Percentiles rank a stretch among this genome's conserved stretches.
Evolutionary conservation across 164 flowering plant species (phyloP).

Genomic region (Dillenia suffruticosa): DNA sequence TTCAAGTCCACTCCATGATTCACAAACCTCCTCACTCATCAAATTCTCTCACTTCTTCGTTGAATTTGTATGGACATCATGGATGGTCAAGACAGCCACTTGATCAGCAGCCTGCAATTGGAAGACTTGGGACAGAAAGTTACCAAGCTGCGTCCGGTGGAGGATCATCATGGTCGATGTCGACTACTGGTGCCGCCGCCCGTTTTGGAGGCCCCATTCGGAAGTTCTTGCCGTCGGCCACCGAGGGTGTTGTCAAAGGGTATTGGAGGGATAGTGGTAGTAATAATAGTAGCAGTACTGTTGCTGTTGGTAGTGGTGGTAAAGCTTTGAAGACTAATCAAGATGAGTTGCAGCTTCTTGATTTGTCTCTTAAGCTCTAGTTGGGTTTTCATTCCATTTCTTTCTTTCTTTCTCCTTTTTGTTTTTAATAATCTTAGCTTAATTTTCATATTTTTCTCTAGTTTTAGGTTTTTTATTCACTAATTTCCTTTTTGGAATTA

Average conservation of each 20-base stretch:
- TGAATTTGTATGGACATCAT: constrained; percentile 12
- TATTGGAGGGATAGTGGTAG: constrained; percentile 18
- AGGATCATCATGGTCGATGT: neutral
- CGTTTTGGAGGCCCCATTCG: constrained; percentile 28
- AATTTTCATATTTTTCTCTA: neutral
- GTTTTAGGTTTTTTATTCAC: neutral
- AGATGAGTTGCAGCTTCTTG: constrained; percentile 43
- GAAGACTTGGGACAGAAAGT: constrained; percentile 23
- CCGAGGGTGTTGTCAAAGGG: constrained; percentile 16
- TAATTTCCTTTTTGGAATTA: no score
- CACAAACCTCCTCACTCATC: constrained; percentile 29
- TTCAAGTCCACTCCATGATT: constrained; percentile 44
- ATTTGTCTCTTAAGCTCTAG: constrained; percentile 55
- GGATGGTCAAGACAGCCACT: constrained; percentile 31
- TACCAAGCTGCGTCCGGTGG: constrained; percentile 4
- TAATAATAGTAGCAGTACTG: neutral
- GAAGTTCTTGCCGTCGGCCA: constrained; percentile 14
- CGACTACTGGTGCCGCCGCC: constrained; percentile 24
- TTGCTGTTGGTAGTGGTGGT: neutral
- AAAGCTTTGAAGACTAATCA: constrained; percentile 20
- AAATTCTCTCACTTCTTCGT: neutral
- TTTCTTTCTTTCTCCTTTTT: neutral
- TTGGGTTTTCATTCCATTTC: neutral
- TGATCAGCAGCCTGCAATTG: constrained; percentile 42
- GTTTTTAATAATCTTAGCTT: no score